Evolutionary conservation across 306 rosid species (phyloP), one percentile per base, ranked within the genome.

Genomic region (Bauhinia variegata): DNA sequence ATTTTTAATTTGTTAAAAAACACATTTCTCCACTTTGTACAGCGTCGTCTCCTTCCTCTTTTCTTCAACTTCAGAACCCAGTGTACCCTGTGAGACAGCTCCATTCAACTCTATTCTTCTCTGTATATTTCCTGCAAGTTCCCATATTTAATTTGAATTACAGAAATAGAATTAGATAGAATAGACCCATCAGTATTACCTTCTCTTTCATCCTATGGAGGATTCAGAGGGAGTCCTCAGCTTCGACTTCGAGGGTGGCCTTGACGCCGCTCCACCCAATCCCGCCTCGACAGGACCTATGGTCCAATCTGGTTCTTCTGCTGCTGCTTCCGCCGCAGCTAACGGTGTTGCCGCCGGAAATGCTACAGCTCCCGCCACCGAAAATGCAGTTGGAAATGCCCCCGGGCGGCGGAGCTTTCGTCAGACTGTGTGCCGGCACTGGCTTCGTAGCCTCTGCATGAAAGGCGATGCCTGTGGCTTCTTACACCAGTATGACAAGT

Each of bases 401-500:
- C 67, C 81, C 0, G 89, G 91, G 2, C 72, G 97, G 54, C 72
- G 97, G 75, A 93, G 99, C 83, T 90, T 86, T 76, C 95, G 99
- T 28, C 99, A 93, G 76, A 93, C 99, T 54, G 99, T 93, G 54
- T 93, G 99, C 70, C 85, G 99, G 33, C 99, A 93, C 83, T 93
- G 99, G 99, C 90, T 93, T 1, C 87, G 97, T 1, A 85, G 97
- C 49, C 76, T 93, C 14, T 93, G 99, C 54, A 93, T 93, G 99
- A 93, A 93, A 68, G 99, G 99, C 7, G 99, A 93, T 12, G 96
- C 99, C 39, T 93, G 99, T 68, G 99, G 99, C 52, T 93, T 93
- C 77, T 80, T 93, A 60, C 97, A 93, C 30, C 99, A 93, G 71
- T 93, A 93, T 63, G 99, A 93, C 80, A 93, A 93, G 82, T 82